These are phyloP conservation scores for Heterobasidion parviporum DNA, from an alignment of 1,284 basidiomycete genomes.

Conservation along the genomic window DNA sequence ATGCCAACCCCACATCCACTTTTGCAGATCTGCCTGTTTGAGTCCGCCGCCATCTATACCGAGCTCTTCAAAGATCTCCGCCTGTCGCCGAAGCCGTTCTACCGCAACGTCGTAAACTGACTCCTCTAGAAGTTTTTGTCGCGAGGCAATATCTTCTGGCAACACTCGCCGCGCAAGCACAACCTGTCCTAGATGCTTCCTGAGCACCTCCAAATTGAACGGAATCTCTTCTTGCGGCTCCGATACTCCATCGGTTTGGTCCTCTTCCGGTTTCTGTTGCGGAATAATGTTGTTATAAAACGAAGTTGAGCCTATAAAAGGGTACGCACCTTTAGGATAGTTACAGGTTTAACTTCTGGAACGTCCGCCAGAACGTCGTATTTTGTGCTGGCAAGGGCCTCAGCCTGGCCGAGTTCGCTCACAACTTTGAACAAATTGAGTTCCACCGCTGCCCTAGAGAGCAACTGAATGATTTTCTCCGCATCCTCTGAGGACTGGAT, in stretches of 20 bases:
- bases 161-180: conserved; percentile 55
- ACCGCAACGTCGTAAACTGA: conserved; percentile 81
- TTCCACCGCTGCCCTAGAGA: conserved; percentile 55
- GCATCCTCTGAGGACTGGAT: conserved; percentile 48
- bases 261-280: not conserved
- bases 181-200: conserved; percentile 58
- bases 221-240: conserved; percentile 35
- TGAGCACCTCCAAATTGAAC: conserved; percentile 66
- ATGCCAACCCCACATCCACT: conserved; percentile 89
- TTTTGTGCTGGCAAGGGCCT: conserved; percentile 32
- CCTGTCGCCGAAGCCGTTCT: conserved; percentile 62
- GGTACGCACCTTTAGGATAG: conserved; percentile 18
- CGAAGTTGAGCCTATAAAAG: not conserved
- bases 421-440: conserved; percentile 43
- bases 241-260: not conserved
- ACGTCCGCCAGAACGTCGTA: conserved; percentile 41
- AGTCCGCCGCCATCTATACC: conserved; percentile 46
- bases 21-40: conserved; percentile 50
- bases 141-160: conserved; percentile 57
- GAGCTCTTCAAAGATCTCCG: conserved; percentile 49
- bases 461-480: conserved; percentile 40
- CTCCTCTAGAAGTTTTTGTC: conserved; percentile 78
- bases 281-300: not conserved
- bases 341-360: conserved; percentile 52
- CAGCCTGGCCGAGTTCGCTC: conserved; percentile 45